A percentile compares a stretch with the other conserved stretches of the same genome.
Conservation (phyloP, 2,329 filamentous ascomycete species). For the Phoma sp. region DNA sequence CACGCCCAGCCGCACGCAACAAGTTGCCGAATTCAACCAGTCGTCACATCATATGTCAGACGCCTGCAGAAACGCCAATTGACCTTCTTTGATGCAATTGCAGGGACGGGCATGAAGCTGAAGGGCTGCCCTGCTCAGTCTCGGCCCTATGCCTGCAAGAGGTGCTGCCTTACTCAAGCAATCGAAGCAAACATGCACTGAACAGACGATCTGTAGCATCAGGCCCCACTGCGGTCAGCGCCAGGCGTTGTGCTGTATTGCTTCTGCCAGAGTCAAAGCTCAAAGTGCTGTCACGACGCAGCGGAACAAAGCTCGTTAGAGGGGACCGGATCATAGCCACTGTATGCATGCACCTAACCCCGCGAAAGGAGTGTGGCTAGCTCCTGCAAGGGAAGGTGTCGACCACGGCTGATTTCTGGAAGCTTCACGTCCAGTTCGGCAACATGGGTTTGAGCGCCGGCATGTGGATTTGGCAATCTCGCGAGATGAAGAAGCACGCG, state of each 20-base stretch:
- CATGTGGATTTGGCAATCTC: constrained; percentile 33
- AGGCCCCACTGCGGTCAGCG: constrained; percentile 28
- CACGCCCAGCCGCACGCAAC: constrained; percentile 35
- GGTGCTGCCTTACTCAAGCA: constrained; percentile 29
- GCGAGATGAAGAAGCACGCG: constrained; percentile 20
- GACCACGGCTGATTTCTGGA: constrained; percentile 33
- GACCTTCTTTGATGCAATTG: constrained; percentile 20
- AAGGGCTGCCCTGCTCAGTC: constrained; percentile 14
- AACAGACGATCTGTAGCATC: constrained; percentile 8
- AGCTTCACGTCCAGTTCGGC: constrained; percentile 13
- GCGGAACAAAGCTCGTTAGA: constrained; percentile 34
- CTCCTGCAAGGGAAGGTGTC: constrained; percentile 36
- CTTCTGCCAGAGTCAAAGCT: constrained; percentile 31
- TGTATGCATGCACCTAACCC: constrained; percentile 39
- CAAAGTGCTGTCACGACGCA: constrained; percentile 30
- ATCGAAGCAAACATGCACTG: constrained; percentile 20
- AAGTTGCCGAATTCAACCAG: constrained; percentile 25
- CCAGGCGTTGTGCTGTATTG: constrained; percentile 20
- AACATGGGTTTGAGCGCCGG: constrained; percentile 15
- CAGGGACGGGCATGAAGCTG: constrained; percentile 18
- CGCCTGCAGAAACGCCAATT: constrained; percentile 32
- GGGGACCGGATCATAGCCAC: constrained; percentile 15
- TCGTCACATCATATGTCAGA: constrained; percentile 26
- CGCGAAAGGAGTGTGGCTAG: constrained; percentile 37
- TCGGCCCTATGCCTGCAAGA: constrained; percentile 12